Conservation (phyloP, 768 basidiomycete species). For the Hydnum rufescens region DNA sequence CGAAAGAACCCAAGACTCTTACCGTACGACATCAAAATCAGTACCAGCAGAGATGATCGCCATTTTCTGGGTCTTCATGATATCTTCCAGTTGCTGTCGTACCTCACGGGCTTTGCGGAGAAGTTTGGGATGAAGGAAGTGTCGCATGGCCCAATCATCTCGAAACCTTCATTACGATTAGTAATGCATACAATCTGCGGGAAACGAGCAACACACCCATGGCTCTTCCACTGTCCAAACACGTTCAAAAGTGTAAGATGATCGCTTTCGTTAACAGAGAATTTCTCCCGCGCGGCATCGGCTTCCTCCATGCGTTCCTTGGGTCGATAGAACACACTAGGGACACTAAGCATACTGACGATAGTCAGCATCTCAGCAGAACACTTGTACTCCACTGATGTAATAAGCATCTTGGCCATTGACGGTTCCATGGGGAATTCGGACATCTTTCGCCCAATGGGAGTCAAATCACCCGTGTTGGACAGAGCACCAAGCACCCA, state of each 20-base stretch:
- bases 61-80: slow-evolving; percentile 99
- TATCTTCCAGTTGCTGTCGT: slow-evolving; percentile 86
- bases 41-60: slow-evolving; percentile 79
- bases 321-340: slow-evolving; percentile 92
- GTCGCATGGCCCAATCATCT: slow-evolving; percentile 87
- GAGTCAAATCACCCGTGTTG: slow-evolving; percentile 91
- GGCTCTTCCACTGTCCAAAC: slow-evolving; percentile 95
- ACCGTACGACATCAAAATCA: slow-evolving; percentile 82
- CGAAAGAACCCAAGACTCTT: slow-evolving; percentile 13
- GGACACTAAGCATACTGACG: slow-evolving; percentile 96
- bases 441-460: slow-evolving; percentile 88
- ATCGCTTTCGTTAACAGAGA: slow-evolving; percentile 95
- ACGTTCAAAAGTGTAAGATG: slow-evolving; percentile 91
- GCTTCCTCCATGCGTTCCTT: slow-evolving; percentile 96
- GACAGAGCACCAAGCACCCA: slow-evolving; percentile 97
- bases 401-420: slow-evolving; percentile 97
- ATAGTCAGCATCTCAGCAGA: slow-evolving; percentile 95
- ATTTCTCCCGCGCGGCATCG: slow-evolving; percentile 94
- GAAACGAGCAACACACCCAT: slow-evolving; percentile 39
- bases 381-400: slow-evolving; percentile 82
- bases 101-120: slow-evolving; percentile 92
- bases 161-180: slow-evolving; percentile 35
- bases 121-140: slow-evolving; percentile 93
- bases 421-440: slow-evolving; percentile 99
- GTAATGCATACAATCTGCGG: neutral